Percentiles rank a stretch among this genome's conserved stretches.
Conservation (phyloP, 2,329 filamentous ascomycete genomes). For the Aureobasidium pullulans region DNA sequence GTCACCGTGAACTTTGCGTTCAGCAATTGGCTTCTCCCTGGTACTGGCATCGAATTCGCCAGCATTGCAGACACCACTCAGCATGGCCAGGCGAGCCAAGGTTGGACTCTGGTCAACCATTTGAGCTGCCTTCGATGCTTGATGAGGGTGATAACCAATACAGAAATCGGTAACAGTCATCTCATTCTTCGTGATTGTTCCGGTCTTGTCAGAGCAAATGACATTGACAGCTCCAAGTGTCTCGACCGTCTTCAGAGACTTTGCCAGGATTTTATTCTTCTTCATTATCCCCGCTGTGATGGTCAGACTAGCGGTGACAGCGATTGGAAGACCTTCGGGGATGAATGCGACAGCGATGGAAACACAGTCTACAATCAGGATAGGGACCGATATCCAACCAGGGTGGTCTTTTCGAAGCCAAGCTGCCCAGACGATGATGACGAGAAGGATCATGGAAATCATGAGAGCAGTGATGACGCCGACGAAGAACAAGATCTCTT, state of each 20-base stretch:
- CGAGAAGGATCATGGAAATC: slow-evolving; percentile 55
- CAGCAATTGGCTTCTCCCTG: slow-evolving; percentile 48
- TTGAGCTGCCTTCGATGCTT: slow-evolving; percentile 42
- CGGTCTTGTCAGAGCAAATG: slow-evolving; percentile 72
- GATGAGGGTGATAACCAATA: slow-evolving; percentile 47
- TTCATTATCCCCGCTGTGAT: slow-evolving; percentile 72
- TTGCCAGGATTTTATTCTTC: slow-evolving; percentile 70
- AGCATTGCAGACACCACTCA: slow-evolving; percentile 65
- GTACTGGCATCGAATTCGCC: slow-evolving; percentile 66
- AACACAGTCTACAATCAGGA: slow-evolving; percentile 62
- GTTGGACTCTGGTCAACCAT: slow-evolving; percentile 29
- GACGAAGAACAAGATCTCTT: slow-evolving; percentile 67
- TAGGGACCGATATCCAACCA: slow-evolving; percentile 63
- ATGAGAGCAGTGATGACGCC: slow-evolving; percentile 62
- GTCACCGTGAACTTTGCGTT: slow-evolving; percentile 63
- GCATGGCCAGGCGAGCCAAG: slow-evolving; percentile 51
- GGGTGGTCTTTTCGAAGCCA: slow-evolving; percentile 63
- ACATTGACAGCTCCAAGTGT: slow-evolving; percentile 66
- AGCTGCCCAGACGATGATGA: slow-evolving; percentile 60
- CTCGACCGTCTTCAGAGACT: slow-evolving; percentile 71
- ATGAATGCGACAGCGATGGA: slow-evolving; percentile 65
- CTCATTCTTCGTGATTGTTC: slow-evolving; percentile 62
- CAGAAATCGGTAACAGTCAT: slow-evolving; percentile 67
- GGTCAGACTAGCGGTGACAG: slow-evolving; percentile 59
- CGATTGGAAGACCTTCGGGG: slow-evolving; percentile 65